Conservation (phyloP, 2,329 filamentous ascomycete genomes). For the Pseudocercospora musae region DNA sequence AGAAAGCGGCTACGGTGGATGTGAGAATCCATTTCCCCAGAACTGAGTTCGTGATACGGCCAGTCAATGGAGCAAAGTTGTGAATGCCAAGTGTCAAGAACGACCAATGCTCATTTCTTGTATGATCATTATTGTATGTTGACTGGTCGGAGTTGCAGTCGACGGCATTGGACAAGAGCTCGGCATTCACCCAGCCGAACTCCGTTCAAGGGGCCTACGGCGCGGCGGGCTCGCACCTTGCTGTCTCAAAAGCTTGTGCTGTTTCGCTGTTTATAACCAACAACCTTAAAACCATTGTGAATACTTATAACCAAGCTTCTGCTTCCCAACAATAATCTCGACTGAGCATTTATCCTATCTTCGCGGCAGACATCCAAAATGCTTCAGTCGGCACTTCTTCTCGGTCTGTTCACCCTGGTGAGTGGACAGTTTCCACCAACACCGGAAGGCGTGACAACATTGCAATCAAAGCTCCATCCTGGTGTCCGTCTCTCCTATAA, state of each 20-base stretch:
- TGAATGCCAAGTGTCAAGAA: slow-evolving; percentile 17
- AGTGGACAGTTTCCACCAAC: slow-evolving; percentile 22
- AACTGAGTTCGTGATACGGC: slow-evolving; percentile 39
- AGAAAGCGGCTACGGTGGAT: slow-evolving; percentile 30
- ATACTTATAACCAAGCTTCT: background rate
- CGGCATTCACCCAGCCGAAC: background rate
- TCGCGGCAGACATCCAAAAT: background rate
- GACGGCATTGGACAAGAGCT: background rate
- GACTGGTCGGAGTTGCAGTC: background rate
- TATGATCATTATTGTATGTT: background rate
- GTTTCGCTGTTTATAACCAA: too few species aligned
- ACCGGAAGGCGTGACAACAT: slow-evolving; percentile 40
- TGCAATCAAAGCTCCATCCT: slow-evolving; percentile 37
- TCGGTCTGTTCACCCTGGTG: slow-evolving; percentile 2
- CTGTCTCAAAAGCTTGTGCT: background rate
- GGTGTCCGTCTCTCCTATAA: slow-evolving; percentile 51
- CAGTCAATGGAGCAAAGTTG: slow-evolving; percentile 21
- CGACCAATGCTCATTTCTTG: too few species aligned
- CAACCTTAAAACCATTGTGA: too few species aligned
- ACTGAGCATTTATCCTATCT: background rate
- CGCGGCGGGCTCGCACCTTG: background rate
- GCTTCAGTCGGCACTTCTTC: background rate
- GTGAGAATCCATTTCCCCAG: slow-evolving; percentile 42
- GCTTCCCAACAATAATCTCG: background rate
- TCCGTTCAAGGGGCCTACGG: background rate